Evolutionary conservation across 805 yeast genomes (phyloP), one percentile per base, ranked within the genome.

Genomic region (Nakazawaea holstii): DNA sequence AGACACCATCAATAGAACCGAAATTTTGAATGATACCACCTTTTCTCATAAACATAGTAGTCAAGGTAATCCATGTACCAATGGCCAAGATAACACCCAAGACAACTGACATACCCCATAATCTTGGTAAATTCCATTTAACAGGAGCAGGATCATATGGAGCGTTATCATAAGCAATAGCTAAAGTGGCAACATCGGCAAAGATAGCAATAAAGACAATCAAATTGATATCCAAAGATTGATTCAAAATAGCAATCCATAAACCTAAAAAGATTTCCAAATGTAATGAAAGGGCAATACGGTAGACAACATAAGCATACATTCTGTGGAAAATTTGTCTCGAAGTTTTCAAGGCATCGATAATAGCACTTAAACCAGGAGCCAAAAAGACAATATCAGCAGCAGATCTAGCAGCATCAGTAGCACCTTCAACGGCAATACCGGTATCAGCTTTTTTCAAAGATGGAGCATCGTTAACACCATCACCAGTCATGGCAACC

Each of bases 401-500:
- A 73, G 96, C 96, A 64, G 95, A 87, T 78, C 94, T 83, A 59
- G 96, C 96, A 72, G 95, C 92, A 76, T 88, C 96, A 60, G 96
- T 86, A 64, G 96, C 91, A 84, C 96, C 96, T 78, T 89, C 96
- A 71, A 89, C 96, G 66, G 97, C 97, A 78, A 90, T 90, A 84
- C 97, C 97, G 59, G 87, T 82, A 66, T 84, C 90, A 62, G 95
- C 95, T 81, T 89, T 89, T 89, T 89, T 89, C 75, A 89, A 81
- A 57, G 96, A 89, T 65, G 97, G 97, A 64, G 96, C 96, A 76
- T 89, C 97, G 79, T 89, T 89, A 69, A 89, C 96, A 87, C 97
- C 97, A 70, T 89, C 97, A 86, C 97, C 97, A 79, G 97, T 89
- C 97, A 89, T 89, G 73, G 96, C 97, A 75, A 90, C 95, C 75